Base-by-base conservation (phyloP, 2,329 filamentous ascomycete species). In the Juglanconis oblonga region DNA sequence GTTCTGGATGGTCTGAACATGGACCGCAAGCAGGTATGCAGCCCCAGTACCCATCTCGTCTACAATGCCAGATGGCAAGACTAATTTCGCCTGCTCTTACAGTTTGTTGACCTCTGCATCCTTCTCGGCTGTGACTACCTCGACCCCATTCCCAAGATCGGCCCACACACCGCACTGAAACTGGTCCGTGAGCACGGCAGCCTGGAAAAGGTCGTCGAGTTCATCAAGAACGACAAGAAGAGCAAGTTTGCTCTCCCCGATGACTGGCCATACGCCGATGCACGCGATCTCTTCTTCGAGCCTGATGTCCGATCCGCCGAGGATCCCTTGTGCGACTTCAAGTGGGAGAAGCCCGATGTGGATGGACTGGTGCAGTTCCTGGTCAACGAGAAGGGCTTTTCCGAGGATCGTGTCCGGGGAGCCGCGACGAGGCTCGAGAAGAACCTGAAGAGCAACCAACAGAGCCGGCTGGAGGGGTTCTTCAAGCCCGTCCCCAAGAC, bases 51-150 rank as follows among this genome's bases (percentile, higher is more conserved):
- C 17, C 14, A 11, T 3, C 14, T 48, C 13, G 32, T 11, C 29
- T 52, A 5, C 6, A 7, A 9, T 44, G 14, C 9, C 10, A 33
- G 42, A 40, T 32, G 17, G 2, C 14, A 35, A 36, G 38, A 14
- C 13, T 51, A 54, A 48, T 44, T 1, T 52, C 53, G 55, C 64
- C 49, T 60, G 44, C 2, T 17, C 7, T 29, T 9, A 2, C 70
- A 97, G 89, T 99, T 99, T 73, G 92, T 99, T 69, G 95, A 99
- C 74, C 87, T 99, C 54, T 99, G 95, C 72, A 99, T 99, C 69
- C 85, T 99, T 10, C 89, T 99, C 50, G 95, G 95, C 67, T 99
- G 95, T 76, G 95, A 99, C 73, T 99, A 99, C 72, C 87, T 98
- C 71, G 95, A 99, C 68, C 94, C 95, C 0, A 90, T 99, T 67